Percentiles rank a stretch among this genome's conserved stretches.
Evolutionary conservation across 2,329 filamentous ascomycete genomes (phyloP).

Genomic region (Xylaria sp.): DNA sequence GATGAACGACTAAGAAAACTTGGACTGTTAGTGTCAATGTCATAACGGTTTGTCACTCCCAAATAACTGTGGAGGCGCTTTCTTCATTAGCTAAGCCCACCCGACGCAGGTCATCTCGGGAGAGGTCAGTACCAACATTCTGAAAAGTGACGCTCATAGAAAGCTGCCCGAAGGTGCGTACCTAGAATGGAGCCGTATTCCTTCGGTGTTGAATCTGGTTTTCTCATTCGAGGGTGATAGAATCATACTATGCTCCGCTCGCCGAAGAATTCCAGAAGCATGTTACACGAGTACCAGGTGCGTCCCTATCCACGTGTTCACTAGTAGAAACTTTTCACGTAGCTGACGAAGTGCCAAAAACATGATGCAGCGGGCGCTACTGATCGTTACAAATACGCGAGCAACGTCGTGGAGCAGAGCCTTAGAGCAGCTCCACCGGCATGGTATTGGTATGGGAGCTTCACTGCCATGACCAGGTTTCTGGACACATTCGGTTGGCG

Average conservation of each 20-base stretch:
- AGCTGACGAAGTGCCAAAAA: too few species aligned
- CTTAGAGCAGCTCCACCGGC: constrained; percentile 17
- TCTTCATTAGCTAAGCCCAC: neutral
- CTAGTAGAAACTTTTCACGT: constrained; percentile 1
- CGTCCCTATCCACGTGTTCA: too few species aligned
- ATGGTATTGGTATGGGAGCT: constrained; percentile 31
- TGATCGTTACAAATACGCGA: constrained; percentile 24
- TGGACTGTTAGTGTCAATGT: constrained; percentile 21
- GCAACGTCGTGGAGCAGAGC: constrained; percentile 22
- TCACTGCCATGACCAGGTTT: constrained; percentile 11
- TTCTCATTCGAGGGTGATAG: constrained; percentile 6
- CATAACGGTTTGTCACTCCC: constrained; percentile 13
- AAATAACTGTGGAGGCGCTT: too few species aligned
- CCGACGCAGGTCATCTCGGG: constrained; percentile 31
- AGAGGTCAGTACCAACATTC: constrained; percentile 34
- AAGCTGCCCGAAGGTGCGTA: constrained; percentile 25
- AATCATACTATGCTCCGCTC: constrained; percentile 26
- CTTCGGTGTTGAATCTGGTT: neutral
- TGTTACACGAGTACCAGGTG: neutral
- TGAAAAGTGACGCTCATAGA: constrained; percentile 25
- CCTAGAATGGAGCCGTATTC: neutral
- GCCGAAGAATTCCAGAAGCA: neutral
- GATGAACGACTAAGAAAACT: neutral
- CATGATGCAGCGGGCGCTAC: constrained; percentile 1
- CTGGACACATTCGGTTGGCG: constrained; percentile 23